Base-by-base conservation (phyloP, 2,329 filamentous ascomycete genomes). In the Neopestalotiopsis clavispora region DNA sequence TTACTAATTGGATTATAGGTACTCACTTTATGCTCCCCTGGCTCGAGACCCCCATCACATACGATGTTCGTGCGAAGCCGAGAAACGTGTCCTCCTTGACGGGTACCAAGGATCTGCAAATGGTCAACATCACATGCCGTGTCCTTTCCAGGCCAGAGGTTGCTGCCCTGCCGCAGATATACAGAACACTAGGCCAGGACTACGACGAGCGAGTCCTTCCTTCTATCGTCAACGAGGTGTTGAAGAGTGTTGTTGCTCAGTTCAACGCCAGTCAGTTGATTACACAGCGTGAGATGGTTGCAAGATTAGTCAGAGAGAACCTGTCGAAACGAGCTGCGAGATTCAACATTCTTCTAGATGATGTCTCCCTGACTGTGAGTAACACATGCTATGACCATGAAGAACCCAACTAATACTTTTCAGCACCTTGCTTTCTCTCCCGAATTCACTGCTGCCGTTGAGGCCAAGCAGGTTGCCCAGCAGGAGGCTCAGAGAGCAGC, bases 51-150 rank as follows among this genome's bases (percentile, higher is more conserved):
- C 94, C 96, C 65, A 90, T 99, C 81, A 91, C 95, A 76, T 99
- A 98, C 86, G 95, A 99, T 82, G 96, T 99, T 75, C 95, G 96
- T 84, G 96, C 96, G 70, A 98, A 95, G 87, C 96, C 96, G 77
- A 91, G 96, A 80, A 98, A 97, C 78, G 95, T 99, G 76, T 93
- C 96, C 74, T 98, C 96, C 74, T 89, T 99, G 74, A 99, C 96
- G 70, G 96, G 96, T 75, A 99, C 96, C 79, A 99, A 99, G 87
- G 96, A 99, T 84, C 85, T 99, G 83, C 96, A 99, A 86, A 99
- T 99, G 96, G 96, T 98, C 80, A 99, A 99, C 89, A 98, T 99
- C 80, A 99, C 95, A 79, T 99, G 96, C 84, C 95, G 96, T 93
- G 96, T 99, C 69, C 93, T 99, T 66, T 98, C 95, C 69, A 88